Percentiles rank a stretch among this genome's conserved stretches.
Conservation (phyloP, 2,329 filamentous ascomycete species). For the Alternaria consortialis region DNA sequence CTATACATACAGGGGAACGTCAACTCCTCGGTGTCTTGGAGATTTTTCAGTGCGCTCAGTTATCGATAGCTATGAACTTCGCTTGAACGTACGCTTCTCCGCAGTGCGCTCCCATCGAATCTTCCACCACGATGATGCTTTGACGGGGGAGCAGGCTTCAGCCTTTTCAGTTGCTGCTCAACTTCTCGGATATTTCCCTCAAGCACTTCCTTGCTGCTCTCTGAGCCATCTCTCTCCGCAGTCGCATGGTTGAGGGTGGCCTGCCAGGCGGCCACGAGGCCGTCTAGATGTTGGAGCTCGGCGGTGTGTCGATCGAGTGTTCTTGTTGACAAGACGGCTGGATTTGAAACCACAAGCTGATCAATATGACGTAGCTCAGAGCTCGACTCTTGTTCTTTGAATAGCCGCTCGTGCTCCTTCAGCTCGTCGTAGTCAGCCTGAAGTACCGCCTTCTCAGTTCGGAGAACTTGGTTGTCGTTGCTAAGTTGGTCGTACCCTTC, state of each 20-base stretch:
- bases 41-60: not conserved
- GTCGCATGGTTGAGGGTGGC: not conserved
- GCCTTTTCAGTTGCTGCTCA: not conserved
- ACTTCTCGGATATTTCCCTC: not conserved
- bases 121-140: not conserved
- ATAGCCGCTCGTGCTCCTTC: not conserved
- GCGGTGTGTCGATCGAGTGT: not conserved
- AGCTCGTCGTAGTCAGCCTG: not conserved
- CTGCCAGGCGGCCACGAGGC: not conserved
- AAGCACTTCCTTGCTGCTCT: not conserved
- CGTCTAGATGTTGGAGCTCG: conserved; percentile 1
- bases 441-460: not conserved
- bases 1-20: not conserved
- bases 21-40: not conserved
- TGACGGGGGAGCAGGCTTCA: not conserved
- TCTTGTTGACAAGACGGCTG: not conserved
- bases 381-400: not conserved
- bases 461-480: not conserved
- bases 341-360: not conserved
- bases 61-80: not conserved
- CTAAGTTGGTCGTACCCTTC: conserved; percentile 6
- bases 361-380: too few relatives aligned
- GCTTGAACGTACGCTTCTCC: not conserved
- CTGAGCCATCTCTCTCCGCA: not conserved
- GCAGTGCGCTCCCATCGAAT: not conserved